Percentiles rank a stretch among this genome's conserved stretches.
phyloP scores from a whole-genome alignment of 306 rosid genomes.

The Cicer cuneatum region DNA sequence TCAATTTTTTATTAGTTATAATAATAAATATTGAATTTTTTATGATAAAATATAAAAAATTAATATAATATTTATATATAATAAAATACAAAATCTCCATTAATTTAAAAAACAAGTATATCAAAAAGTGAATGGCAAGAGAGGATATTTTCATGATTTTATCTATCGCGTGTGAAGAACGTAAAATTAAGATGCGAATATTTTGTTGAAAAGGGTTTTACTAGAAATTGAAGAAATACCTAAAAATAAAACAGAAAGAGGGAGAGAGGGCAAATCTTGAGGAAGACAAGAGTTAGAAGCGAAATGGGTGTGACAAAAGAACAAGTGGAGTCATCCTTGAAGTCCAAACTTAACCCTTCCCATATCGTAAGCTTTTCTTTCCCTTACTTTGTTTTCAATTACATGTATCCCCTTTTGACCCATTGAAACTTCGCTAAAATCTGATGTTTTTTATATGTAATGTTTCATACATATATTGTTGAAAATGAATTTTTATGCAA shows the following conservation, averaged over 20 bases:
- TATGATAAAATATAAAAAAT: too few species aligned
- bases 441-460: neutral
- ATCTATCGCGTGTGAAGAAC: constrained; percentile 16
- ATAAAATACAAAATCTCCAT: too few species aligned
- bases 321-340: constrained; percentile 79
- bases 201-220: neutral
- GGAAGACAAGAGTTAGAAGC: constrained; percentile 1
- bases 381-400: neutral
- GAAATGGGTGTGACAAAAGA: constrained; percentile 94
- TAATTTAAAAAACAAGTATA: neutral
- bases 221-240: neutral
- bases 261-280: neutral
- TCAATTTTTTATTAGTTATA: too few species aligned
- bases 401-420: too few species aligned
- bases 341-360: constrained; percentile 74
- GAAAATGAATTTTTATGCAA: neutral
- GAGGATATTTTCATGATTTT: neutral
- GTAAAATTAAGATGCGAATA: neutral
- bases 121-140: neutral
- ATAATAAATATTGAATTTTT: too few species aligned
- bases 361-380: constrained; percentile 66
- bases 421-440: neutral
- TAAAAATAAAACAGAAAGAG: neutral
- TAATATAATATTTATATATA: too few species aligned
- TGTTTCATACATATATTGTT: neutral